phyloP scores from a whole-genome alignment of 768 basidiomycete genomes.

The Lactarius sp. region DNA sequence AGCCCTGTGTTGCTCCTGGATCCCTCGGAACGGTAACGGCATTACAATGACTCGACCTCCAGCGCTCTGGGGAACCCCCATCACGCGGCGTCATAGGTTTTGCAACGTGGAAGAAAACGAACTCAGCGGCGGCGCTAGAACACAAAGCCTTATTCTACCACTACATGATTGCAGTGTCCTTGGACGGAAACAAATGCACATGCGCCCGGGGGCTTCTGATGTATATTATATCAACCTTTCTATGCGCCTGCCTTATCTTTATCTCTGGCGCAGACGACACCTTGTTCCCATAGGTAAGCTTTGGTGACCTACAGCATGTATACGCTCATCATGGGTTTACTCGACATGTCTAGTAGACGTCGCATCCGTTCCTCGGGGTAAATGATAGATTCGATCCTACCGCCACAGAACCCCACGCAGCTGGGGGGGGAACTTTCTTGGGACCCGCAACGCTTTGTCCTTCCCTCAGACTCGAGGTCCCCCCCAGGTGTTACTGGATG shows the following conservation, averaged over 20 bases:
- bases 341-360: not conserved
- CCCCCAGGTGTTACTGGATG: not conserved
- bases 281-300: not conserved
- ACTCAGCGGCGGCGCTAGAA: not conserved
- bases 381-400: not conserved
- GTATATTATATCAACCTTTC: not conserved
- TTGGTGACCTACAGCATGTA: not conserved
- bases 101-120: not conserved
- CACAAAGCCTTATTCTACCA: not conserved
- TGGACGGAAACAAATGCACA: not conserved
- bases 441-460: slow-evolving; percentile 4
- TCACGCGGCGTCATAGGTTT: not conserved
- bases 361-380: not conserved
- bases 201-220: not conserved
- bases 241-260: not conserved
- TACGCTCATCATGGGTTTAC: not conserved
- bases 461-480: not conserved
- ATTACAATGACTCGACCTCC: not conserved
- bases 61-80: not conserved
- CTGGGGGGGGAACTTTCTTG: not conserved
- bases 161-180: slow-evolving; percentile 9
- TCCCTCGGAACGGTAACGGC: not conserved
- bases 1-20: not conserved
- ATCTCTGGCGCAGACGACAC: not conserved
- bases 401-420: not conserved